Conservation (phyloP, 2,329 filamentous ascomycete species). For the Akanthomyces muscarius region DNA sequence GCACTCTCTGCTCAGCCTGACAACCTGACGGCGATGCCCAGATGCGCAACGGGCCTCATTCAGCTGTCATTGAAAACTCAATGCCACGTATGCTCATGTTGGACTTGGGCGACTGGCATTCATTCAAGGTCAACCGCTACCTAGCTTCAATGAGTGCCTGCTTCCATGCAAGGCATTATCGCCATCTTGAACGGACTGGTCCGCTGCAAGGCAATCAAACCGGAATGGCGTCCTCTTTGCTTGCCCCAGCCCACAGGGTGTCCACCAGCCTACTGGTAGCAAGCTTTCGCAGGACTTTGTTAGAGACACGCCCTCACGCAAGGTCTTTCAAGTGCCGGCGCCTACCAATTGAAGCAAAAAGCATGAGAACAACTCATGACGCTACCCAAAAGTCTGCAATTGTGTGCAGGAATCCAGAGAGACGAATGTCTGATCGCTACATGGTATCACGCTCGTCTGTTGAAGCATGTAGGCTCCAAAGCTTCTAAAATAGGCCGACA, state of each 20-base stretch:
- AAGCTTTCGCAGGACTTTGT: not conserved
- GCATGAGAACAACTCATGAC: not conserved
- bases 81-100: not conserved
- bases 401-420: not conserved
- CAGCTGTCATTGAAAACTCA: not conserved
- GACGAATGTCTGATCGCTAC: not conserved
- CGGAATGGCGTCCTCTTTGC: not conserved
- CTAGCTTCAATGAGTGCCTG: not conserved
- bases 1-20: not conserved
- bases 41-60: not conserved
- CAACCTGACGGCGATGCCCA: not conserved
- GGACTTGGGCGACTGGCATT: not conserved
- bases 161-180: not conserved
- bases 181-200: not conserved
- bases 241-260: not conserved
- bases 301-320: constrained; percentile 1
- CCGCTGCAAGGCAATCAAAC: not conserved
- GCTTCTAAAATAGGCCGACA: not conserved
- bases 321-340: not conserved
- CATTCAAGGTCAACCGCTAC: not conserved
- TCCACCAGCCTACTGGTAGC: not conserved
- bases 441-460: not conserved
- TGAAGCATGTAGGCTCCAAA: not conserved
- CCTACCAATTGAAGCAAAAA: not conserved
- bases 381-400: not conserved